Conservation (phyloP, 306 rosid species). For the Cicer cuneatum region DNA sequence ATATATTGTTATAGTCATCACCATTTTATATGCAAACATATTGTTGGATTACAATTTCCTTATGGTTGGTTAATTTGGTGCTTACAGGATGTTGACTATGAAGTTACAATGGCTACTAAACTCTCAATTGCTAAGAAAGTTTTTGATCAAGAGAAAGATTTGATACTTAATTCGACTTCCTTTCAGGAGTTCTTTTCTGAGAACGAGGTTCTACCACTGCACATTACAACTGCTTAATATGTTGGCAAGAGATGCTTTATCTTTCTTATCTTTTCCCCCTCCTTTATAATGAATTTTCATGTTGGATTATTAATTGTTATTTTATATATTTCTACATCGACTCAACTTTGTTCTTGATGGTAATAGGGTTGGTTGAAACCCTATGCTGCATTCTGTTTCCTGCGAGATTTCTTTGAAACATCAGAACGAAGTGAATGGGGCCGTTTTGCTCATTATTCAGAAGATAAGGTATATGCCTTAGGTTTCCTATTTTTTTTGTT, state of each 20-base stretch:
- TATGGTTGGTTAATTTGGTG: conserved; percentile 34
- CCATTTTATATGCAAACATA: conserved; percentile 2
- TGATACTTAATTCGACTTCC: conserved; percentile 70
- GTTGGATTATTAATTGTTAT: conserved; percentile 15
- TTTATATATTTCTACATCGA: conserved; percentile 27
- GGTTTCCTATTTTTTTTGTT: conserved; percentile 4
- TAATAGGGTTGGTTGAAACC: conserved; percentile 94
- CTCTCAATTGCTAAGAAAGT: conserved; percentile 86
- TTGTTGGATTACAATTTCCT: conserved; percentile 38
- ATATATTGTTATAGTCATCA: conserved; percentile 11
- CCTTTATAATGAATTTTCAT: conserved; percentile 33
- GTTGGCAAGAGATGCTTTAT: conserved; percentile 25
- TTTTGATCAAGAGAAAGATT: conserved; percentile 74
- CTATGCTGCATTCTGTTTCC: conserved; percentile 90
- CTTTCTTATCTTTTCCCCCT: neutral
- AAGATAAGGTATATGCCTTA: conserved; percentile 64
- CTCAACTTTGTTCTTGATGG: conserved; percentile 48
- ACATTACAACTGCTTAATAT: conserved; percentile 30
- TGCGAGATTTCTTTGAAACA: conserved; percentile 95
- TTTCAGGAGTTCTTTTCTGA: conserved; percentile 73
- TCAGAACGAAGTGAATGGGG: conserved; percentile 98
- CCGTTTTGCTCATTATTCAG: conserved; percentile 71
- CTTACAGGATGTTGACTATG: conserved; percentile 88
- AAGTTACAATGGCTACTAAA: conserved; percentile 80
- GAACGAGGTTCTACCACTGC: conserved; percentile 69